Base-by-base conservation (phyloP, 306 rosid genomes). In the Abrus pulchellus region DNA sequence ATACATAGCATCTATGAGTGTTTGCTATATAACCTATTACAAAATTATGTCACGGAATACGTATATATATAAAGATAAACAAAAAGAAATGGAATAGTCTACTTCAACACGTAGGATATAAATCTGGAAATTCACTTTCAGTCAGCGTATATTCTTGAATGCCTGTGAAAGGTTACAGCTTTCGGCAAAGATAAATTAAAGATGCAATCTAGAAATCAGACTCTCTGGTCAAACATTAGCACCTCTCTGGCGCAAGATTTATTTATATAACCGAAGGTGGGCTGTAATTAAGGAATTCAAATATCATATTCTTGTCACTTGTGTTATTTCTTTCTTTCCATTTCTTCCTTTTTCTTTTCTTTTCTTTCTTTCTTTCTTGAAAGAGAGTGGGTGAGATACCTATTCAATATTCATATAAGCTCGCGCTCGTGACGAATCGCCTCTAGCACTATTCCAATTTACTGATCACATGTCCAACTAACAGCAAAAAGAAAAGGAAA, bases 171-270 rank as follows among this genome's bases (percentile, higher is more conserved):
- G 27, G 80, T 43, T 28, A 66, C 69, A 77, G 72, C 89, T 79
- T 86, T 82, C 84, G 80, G 84, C 80, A 75, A 48, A 68, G 55
- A 75, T 27, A 27, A 63, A 63, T 36, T 67, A 74, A 78, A 78
- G 82, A 49, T 74, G 48, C 41, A 69, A 66, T 73, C 47, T 57
- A 74, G 50, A 78, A 72, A 81, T 50, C 59, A 43, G 59, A 77
- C 3, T 64, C 29, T 36, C 66, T 41, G 11, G 80, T 79, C 80
- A 78, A 65, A 44, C 69, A 80, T 54, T 57, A 38, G 53, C 63
- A 12, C 73, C 68, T 32, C 78, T 55, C 69, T 84, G 60, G 53
- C 44, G 6, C 65, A 36, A 64, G 6, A 49, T 66, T 66, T 54
- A 52, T 60, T 57, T 59, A 5, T 32, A 57, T 32, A 57, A 45